Percentiles rank a stretch among this genome's conserved stretches.
These are phyloP conservation scores for Xylaria cubensis DNA, from an alignment of 495 filamentous ascomycete genomes.

Conservation along the genomic window DNA sequence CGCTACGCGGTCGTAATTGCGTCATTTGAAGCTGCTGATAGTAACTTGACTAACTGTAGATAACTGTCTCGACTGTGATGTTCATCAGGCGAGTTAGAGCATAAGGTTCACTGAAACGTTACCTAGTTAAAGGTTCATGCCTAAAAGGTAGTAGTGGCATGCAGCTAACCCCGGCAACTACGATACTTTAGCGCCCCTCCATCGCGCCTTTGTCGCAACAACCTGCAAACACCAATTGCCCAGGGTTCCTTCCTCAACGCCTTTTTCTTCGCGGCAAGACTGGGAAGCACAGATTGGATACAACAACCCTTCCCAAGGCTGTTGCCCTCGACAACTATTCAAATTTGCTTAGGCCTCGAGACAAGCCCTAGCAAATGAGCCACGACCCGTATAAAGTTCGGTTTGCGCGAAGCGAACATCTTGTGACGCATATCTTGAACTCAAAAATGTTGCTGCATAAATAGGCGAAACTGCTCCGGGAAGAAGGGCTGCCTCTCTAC, in stretches of 20 bases:
- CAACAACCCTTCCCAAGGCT: background rate
- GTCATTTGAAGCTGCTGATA: background rate
- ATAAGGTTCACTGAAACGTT: no score
- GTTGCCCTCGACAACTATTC: background rate
- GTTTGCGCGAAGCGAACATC: conserved; percentile 1
- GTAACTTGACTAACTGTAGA: background rate
- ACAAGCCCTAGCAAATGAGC: background rate
- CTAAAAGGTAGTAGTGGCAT: background rate
- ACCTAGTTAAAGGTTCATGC: background rate
- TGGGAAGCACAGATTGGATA: background rate
- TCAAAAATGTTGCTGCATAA: conserved; percentile 1
- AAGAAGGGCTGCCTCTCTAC: background rate
- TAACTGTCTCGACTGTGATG: background rate
- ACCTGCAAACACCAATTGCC: background rate
- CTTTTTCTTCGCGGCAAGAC: background rate
- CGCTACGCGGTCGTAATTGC: background rate
- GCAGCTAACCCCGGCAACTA: background rate
- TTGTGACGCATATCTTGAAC: background rate
- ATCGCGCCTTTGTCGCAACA: conserved; percentile 1
- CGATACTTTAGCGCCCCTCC: conserved; percentile 3
- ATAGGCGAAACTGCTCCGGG: background rate
- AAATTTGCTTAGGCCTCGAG: background rate
- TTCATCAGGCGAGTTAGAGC: background rate
- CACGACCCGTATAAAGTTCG: background rate
- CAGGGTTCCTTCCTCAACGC: background rate